These are phyloP conservation scores for Phyllosticta paracitricarpa DNA, from an alignment of 2,329 filamentous ascomycete species.

Conservation along the genomic window DNA sequence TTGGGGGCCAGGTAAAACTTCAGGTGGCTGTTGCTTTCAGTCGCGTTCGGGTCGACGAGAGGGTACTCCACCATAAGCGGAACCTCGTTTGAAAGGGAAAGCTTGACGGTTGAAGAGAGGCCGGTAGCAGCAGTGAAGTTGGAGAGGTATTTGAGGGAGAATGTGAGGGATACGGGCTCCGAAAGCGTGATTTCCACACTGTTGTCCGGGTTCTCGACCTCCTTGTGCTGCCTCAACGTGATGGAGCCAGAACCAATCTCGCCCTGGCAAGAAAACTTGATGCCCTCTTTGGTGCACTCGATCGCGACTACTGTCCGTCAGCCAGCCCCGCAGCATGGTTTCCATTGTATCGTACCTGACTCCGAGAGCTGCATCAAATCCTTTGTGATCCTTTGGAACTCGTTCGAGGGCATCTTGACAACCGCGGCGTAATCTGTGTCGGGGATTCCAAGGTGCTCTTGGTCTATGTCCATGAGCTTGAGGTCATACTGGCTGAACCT, in stretches of 20 bases:
- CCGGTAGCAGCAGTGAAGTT: constrained; percentile 99
- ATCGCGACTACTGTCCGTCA: constrained; percentile 62
- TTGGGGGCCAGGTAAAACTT: constrained; percentile 98
- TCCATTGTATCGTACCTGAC: constrained; percentile 56
- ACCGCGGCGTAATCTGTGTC: constrained; percentile 97
- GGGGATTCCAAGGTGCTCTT: constrained; percentile 96
- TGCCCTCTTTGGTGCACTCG: constrained; percentile 91
- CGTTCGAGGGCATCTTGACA: constrained; percentile 74
- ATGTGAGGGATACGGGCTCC: constrained; percentile 88
- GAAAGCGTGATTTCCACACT: constrained; percentile 83
- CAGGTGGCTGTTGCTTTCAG: constrained; percentile 70
- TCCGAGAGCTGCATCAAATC: constrained; percentile 89
- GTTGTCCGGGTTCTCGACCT: constrained; percentile 77
- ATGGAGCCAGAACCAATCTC: constrained; percentile 95
- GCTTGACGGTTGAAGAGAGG: constrained; percentile 71
- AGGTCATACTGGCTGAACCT: constrained; percentile 97
- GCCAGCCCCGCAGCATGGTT: constrained; percentile 4
- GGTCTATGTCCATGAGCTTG: constrained; percentile 99
- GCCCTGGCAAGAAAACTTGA: constrained; percentile 87
- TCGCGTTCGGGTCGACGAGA: constrained; percentile 30
- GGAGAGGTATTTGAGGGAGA: constrained; percentile 98
- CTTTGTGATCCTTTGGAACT: constrained; percentile 92
- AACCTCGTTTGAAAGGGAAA: constrained; percentile 92
- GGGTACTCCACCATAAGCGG: constrained; percentile 90
- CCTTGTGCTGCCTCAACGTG: constrained; percentile 77